Evolutionary conservation across 2,329 filamentous ascomycete species (phyloP), one percentile per base, ranked within the genome.

Genomic region (Clarireedia sp.): DNA sequence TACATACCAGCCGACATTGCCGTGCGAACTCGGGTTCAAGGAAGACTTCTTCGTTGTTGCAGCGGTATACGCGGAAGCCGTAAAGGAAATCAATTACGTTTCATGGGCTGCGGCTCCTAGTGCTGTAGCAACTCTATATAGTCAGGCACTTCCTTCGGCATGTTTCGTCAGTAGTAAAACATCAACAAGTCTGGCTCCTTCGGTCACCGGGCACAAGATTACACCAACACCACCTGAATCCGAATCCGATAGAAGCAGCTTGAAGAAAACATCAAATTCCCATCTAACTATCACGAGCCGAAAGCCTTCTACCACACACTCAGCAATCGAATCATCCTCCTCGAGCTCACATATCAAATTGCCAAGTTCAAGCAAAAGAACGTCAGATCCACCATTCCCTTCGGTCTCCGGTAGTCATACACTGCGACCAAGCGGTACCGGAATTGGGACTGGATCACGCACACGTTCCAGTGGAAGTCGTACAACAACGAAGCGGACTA

Each of bases 21-120:
- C 53, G 5, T 62, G 56, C n/a, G 21, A 43, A 2, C 17, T 58
- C 5, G 54, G 37, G n/a, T 51, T 60, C 40, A 58, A 37, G 4
- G 44, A 61, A 49, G 38, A 40, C 23, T 52, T 61, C 19, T 54
- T 38, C 33, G 48, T 41, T n/a, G 57, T 55, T 7, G 44, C 37
- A 21, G 37, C 16, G 6, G 44, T 33, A 26, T 56, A 52, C 14
- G 40, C 9, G 0, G 17, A 52, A 37, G 26, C 3, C 10, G 40
- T 21, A 4, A n/a, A 46, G 16, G 5, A 21, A 24, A 37, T 45
- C 14, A 23, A 45, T 14, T 37, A n/a, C 23, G 6, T 5, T 14
- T 23, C 41, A 46, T 38, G 50, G 16, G 21, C 5, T 36, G 41
- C 29, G 17, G 41, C 19, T 2, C 41, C 41, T 4, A 38, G 29